Evolutionary conservation across 371 early-diverging fungal genomes (phyloP), one percentile per base, ranked within the genome.

Genomic region (Apophysomyces ossiformis): DNA sequence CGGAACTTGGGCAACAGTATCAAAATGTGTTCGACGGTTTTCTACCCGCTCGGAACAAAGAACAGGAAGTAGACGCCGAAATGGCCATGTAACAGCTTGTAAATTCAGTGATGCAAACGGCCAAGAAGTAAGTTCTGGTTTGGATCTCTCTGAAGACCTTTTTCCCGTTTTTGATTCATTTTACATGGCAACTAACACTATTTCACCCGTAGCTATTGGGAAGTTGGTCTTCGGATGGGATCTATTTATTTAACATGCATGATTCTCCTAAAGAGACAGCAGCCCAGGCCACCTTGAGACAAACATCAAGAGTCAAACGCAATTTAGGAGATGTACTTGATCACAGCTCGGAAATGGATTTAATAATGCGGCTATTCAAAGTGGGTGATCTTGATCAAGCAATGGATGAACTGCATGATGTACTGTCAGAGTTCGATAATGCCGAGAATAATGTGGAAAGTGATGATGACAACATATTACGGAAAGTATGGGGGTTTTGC

Each of bases 231-330:
- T 73, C 76, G 0, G 83, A 84, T 57, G 69, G 69, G 36, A 75
- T 89, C 7, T 89, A 86, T 57, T 58, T 90, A 37, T 90, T 91
- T 67, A 81, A 90, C 58, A 81, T 87, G 12, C 71, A 83, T 37
- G 79, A 79, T 37, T 66, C 74, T 2, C 72, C 72, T 26, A 37
- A 39, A 16, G 64, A 64, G 18, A 32, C 59, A 46, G 7, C 64
- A 13, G 38, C 61, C 7, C 36, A 45, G 35, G 37, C n/a, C 12
- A 64, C 62, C 15, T 35, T 50, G 35, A 37, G 39, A 2, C 61
- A 66, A 46, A 60, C 64, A 39, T 64, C 71, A 21, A 37, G 43
- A 16, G 13, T 61, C 35, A 61, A 71, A n/a, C 39, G 57, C 2
- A 32, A 32, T 8, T 37, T 50, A 9, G 54, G 35, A 0, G 47